Conservation (phyloP, 495 filamentous ascomycete species). For the Opeltia flavorubescens region DNA sequence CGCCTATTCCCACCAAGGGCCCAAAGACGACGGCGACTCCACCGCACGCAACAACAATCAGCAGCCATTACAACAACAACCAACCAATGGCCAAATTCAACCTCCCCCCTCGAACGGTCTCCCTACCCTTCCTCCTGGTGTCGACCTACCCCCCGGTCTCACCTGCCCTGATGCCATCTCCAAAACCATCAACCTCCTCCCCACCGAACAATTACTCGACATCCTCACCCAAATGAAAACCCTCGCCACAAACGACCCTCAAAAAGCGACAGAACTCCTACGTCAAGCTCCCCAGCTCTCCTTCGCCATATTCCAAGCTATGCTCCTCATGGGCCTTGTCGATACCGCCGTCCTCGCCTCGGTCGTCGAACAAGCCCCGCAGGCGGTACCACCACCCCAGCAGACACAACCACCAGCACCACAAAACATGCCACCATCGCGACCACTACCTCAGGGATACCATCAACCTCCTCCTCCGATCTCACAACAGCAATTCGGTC, state of each 20-base stretch:
- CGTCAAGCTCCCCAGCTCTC: constrained; percentile 81
- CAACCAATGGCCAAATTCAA: constrained; percentile 14
- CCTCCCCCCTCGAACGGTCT: constrained; percentile 28
- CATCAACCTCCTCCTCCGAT: constrained; percentile 10
- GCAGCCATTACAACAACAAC: constrained; percentile 16
- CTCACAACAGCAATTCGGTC: constrained; percentile 5
- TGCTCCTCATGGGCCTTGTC: constrained; percentile 87
- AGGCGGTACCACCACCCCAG: constrained; percentile 20
- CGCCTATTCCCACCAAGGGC: constrained; percentile 86
- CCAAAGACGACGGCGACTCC: constrained; percentile 48
- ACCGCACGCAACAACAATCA: constrained; percentile 15
- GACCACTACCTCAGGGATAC: constrained; percentile 12
- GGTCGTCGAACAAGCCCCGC: constrained; percentile 41
- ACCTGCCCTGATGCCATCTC: constrained; percentile 84
- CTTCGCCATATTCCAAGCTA: constrained; percentile 90
- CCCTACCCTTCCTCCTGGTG: constrained; percentile 71
- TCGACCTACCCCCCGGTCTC: constrained; percentile 65
- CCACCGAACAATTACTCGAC: constrained; percentile 80
- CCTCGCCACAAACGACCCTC: constrained; percentile 64
- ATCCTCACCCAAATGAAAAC: constrained; percentile 91
- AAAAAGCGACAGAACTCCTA: constrained; percentile 75
- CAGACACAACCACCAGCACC: constrained; percentile 12
- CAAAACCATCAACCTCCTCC: constrained; percentile 70
- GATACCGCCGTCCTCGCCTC: constrained; percentile 45
- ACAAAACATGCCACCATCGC: constrained; percentile 5